Evolutionary conservation across 2,329 filamentous ascomycete species (phyloP).

Genomic region (Phialophora macrospora): DNA sequence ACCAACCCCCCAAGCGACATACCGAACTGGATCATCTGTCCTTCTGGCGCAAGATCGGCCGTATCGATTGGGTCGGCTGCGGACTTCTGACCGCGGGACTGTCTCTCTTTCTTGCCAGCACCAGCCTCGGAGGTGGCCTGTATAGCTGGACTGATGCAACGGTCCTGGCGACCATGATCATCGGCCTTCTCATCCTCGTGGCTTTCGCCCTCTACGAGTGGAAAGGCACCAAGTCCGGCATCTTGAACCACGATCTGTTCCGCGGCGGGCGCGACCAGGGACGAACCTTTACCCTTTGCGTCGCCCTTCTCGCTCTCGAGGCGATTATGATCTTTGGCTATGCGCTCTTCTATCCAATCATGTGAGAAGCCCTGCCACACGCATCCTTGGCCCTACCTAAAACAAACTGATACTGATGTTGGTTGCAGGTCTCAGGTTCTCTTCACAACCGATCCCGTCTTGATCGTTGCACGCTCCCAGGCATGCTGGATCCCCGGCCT

Average conservation of each 20-base stretch:
- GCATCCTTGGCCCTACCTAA: too few species aligned
- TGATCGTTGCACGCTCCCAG: constrained; percentile 11
- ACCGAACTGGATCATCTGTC: constrained; percentile 28
- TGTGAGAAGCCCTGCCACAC: too few species aligned
- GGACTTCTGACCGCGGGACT: constrained; percentile 20
- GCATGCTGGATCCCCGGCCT: constrained; percentile 6
- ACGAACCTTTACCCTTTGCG: constrained; percentile 25
- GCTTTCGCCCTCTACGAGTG: constrained; percentile 30
- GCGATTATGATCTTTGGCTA: constrained; percentile 23
- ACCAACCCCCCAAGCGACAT: constrained; percentile 26
- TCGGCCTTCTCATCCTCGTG: constrained; percentile 22
- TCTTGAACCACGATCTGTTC: constrained; percentile 28
- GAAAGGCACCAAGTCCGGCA: constrained; percentile 27
- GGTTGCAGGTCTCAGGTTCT: constrained; percentile 9
- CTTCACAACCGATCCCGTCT: constrained; percentile 12
- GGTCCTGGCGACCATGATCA: constrained; percentile 20
- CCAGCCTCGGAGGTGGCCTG: constrained; percentile 27
- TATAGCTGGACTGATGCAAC: constrained; percentile 26
- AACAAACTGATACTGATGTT: neutral
- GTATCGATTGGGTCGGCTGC: constrained; percentile 20
- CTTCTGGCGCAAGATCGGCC: constrained; percentile 17
- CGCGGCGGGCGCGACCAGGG: constrained; percentile 11
- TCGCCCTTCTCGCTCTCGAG: constrained; percentile 26
- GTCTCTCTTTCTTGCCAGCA: constrained; percentile 21
- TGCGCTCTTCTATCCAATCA: constrained; percentile 29